Evolutionary conservation across 2,329 filamentous ascomycete genomes (phyloP).

Genomic region (Nigrospora osmanthi): DNA sequence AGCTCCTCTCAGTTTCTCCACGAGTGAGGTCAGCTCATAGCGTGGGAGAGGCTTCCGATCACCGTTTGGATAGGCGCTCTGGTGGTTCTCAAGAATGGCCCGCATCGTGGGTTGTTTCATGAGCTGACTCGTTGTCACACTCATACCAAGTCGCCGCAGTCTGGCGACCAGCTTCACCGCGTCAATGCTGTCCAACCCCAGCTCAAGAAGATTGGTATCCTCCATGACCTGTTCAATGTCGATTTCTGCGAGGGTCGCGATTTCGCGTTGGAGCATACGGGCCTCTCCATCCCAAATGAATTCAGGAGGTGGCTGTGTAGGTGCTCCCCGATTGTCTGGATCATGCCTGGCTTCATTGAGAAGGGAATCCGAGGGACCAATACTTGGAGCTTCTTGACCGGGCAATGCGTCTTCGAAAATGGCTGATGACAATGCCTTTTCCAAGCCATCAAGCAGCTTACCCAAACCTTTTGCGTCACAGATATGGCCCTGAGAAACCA

Average conservation of each 20-base stretch:
- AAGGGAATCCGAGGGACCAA: too few species aligned
- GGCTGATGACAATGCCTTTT: slow-evolving; percentile 18
- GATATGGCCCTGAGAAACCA: slow-evolving; percentile 47
- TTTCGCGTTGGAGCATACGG: slow-evolving; percentile 45
- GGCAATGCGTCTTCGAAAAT: slow-evolving; percentile 2
- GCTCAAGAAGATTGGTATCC: slow-evolving; percentile 62
- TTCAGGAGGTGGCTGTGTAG: background rate
- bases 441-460: slow-evolving; percentile 31
- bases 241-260: slow-evolving; percentile 54
- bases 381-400: background rate
- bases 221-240: slow-evolving; percentile 42
- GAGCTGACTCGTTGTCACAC: slow-evolving; percentile 65
- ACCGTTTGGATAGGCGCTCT: background rate
- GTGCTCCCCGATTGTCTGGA: too few species aligned
- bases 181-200: slow-evolving; percentile 90
- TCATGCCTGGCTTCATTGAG: too few species aligned
- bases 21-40: too few species aligned
- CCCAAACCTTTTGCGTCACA: slow-evolving; percentile 22
- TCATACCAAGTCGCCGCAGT: slow-evolving; percentile 52
- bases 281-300: slow-evolving; percentile 56
- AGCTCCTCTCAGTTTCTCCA: slow-evolving; percentile 24
- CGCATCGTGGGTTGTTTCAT: slow-evolving; percentile 64
- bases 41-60: background rate
- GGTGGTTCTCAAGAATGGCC: slow-evolving; percentile 38
- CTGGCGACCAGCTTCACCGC: slow-evolving; percentile 74